Evolutionary conservation across 768 basidiomycete species (phyloP).

Genomic region (Xanthoconium stramineum): DNA sequence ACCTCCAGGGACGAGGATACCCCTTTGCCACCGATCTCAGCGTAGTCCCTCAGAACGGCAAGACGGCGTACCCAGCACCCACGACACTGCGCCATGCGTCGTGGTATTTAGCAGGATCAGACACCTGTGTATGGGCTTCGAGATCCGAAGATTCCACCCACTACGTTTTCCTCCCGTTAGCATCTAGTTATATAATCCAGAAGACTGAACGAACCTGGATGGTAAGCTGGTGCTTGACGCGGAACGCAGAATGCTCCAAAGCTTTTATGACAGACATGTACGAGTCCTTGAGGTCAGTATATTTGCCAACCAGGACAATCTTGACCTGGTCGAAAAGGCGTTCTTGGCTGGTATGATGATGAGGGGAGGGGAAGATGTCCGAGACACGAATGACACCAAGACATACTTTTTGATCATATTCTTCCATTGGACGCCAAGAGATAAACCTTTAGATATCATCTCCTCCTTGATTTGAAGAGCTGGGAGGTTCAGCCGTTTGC

Average conservation of each 20-base stretch:
- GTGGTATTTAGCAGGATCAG: constrained; percentile 83
- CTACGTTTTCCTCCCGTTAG: constrained; percentile 37
- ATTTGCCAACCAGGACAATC: constrained; percentile 94
- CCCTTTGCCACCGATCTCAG: constrained; percentile 44
- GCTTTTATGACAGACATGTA: constrained; percentile 99
- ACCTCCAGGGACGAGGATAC: constrained; percentile 96
- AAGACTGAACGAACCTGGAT: constrained; percentile 58
- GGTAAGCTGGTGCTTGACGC: constrained; percentile 78
- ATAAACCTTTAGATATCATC: constrained; percentile 59
- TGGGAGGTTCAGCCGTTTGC: constrained; percentile 74
- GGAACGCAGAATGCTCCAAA: constrained; percentile 94
- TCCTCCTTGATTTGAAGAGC: constrained; percentile 50
- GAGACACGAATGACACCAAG: background rate
- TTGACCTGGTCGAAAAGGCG: constrained; percentile 84
- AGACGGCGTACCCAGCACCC: constrained; percentile 66
- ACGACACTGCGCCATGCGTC: constrained; percentile 95
- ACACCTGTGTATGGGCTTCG: constrained; percentile 75
- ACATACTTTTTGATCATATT: constrained; percentile 77
- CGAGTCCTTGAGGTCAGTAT: constrained; percentile 94
- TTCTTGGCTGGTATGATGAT: constrained; percentile 65
- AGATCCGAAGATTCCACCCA: constrained; percentile 97
- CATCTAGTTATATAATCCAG: background rate
- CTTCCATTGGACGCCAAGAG: constrained; percentile 75
- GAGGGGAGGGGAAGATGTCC: background rate
- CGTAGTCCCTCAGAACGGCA: background rate